Evolutionary conservation across 768 basidiomycete species (phyloP).

Genomic region (Daedalea quercina): DNA sequence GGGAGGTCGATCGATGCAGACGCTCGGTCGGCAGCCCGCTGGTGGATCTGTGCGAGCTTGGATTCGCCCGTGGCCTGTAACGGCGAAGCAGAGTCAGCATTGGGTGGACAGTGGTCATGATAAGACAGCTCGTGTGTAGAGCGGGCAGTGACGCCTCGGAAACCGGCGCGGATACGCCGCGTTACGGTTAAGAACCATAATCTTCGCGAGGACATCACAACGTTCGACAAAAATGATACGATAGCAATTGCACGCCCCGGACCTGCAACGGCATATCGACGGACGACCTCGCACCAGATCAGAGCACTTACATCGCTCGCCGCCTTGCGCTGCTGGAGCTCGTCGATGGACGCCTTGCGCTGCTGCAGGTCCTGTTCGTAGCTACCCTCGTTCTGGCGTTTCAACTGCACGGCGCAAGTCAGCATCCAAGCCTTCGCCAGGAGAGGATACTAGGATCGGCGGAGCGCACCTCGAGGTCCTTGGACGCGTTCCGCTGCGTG

Average conservation of each 20-base stretch:
- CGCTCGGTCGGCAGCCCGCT: conserved; percentile 12
- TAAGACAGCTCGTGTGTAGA: too few species aligned
- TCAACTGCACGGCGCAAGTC: conserved; percentile 15
- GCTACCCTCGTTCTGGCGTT: conserved; percentile 19
- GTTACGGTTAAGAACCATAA: too few species aligned
- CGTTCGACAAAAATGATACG: too few species aligned
- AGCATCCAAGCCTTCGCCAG: not conserved
- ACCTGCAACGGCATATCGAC: too few species aligned
- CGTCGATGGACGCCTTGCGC: conserved; percentile 18
- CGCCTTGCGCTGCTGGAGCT: conserved; percentile 22
- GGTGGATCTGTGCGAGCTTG: conserved; percentile 20
- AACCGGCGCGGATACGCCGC: too few species aligned
- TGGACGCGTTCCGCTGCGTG: conserved; percentile 34
- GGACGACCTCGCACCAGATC: too few species aligned
- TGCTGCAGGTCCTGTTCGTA: conserved; percentile 19
- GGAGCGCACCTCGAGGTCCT: conserved; percentile 35
- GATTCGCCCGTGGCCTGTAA: conserved; percentile 16
- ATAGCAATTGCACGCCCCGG: too few species aligned
- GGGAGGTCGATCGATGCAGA: not conserved
- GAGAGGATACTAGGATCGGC: too few species aligned
- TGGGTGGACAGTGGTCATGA: too few species aligned
- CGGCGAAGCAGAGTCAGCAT: not conserved
- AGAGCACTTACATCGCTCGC: conserved; percentile 21
- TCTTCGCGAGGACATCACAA: too few species aligned
- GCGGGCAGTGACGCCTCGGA: too few species aligned